Conservation (phyloP, 2,329 filamentous ascomycete genomes). For the Dactylellina leptospora region DNA sequence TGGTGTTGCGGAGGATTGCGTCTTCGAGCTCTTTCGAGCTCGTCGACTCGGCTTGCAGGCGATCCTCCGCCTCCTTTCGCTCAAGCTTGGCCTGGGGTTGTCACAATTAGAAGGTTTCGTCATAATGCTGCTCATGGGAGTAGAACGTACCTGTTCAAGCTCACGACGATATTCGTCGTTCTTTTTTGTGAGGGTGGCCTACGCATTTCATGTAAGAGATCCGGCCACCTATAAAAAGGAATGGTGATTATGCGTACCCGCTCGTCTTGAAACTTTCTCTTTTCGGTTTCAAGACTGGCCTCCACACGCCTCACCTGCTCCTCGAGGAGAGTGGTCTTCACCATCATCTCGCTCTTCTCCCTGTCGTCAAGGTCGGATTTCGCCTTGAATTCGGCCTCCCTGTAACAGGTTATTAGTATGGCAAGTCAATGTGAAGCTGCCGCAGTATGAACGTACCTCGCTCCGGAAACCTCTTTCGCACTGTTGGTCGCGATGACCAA, state of each 20-base stretch:
- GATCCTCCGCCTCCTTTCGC: too few species aligned
- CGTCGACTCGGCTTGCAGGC: too few species aligned
- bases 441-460: slow-evolving; percentile 28
- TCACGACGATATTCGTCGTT: too few species aligned
- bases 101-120: too few species aligned
- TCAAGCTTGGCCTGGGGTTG: too few species aligned
- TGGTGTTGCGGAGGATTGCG: not conserved
- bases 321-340: slow-evolving; percentile 33
- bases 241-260: too few species aligned
- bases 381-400: slow-evolving; percentile 18
- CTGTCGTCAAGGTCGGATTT: slow-evolving; percentile 13
- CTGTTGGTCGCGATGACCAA: slow-evolving; percentile 27
- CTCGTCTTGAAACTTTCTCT: slow-evolving; percentile 12
- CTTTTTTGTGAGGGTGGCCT: too few species aligned
- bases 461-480: slow-evolving; percentile 11
- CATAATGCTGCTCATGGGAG: too few species aligned
- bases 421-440: not conserved
- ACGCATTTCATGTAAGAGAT: too few species aligned
- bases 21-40: slow-evolving; percentile 1
- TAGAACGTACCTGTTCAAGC: too few species aligned
- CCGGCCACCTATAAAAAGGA: too few species aligned
- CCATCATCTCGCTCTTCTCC: slow-evolving; percentile 2
- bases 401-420: not conserved
- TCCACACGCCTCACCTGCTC: slow-evolving; percentile 3
- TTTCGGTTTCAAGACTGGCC: slow-evolving; percentile 22